Base-by-base conservation (phyloP, 1,284 basidiomycete genomes). In the Pseudomicrostroma phylloplanum region DNA sequence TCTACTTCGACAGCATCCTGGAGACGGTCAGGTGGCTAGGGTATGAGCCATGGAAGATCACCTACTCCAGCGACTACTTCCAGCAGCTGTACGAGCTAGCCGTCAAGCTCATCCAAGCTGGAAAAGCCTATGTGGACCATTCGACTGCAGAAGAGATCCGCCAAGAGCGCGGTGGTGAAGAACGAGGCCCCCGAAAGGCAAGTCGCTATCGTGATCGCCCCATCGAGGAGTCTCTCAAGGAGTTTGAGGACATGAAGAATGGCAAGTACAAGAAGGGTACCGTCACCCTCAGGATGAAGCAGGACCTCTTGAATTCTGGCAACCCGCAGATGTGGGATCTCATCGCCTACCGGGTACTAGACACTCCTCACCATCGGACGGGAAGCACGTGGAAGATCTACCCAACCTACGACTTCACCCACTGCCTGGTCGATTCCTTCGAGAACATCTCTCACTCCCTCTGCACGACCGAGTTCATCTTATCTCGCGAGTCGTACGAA, bases 291-390 rank as follows among this genome's bases (percentile, higher is more conserved):
- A 87, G 96, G 55, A 98, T 99, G 96, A 99, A 99, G 82, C 91
- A 94, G 82, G 91, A 98, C 79, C 82, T 98, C 43, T 84, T 86
- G 58, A 90, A 91, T 65, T 72, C 70, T 60, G 89, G 90, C 12
- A 99, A 98, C 81, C 94, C 96, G 25, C 92, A 94, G 82, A 97
- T 99, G 94, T 99, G 96, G 96, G 96, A 99, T 81, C 81, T 96
- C 62, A 91, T 96, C 55, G 94, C 94, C 17, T 99, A 98, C 80
- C 88, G 96, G 41, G 91, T 97, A 51, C 84, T 98, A 63, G 85
- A 89, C 59, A 87, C 91, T 6, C 86, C 90, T 46, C 96, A 99
- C 81, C 94, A 98, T 79, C 87, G 96, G 36, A 98, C 96, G 0
- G 88, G 87, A 26, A 87, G 88, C 79, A 89, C 89, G 73, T 99